Conservation (phyloP, 2,329 filamentous ascomycete species). For the Alternaria gaisen region DNA sequence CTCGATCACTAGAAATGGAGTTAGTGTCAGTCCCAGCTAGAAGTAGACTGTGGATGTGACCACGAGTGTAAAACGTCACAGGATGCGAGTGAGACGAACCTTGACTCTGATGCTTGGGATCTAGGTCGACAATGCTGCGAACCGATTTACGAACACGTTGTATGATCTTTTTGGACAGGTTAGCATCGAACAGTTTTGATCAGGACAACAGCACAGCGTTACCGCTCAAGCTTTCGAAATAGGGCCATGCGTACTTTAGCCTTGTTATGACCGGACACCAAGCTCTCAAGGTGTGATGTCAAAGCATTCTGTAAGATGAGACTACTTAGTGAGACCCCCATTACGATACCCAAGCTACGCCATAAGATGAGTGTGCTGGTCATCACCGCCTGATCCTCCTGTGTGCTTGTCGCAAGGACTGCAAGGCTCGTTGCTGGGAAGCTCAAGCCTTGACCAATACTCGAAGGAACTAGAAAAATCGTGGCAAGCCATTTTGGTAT, state of each 20-base stretch:
- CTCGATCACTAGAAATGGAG: slow-evolving; percentile 43
- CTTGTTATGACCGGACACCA: slow-evolving; percentile 68
- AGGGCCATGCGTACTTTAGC: slow-evolving; percentile 50
- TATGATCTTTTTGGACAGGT: slow-evolving; percentile 49
- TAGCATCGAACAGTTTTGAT: slow-evolving; percentile 1
- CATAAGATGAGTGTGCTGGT: slow-evolving; percentile 76
- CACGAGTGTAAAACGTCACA: too few relatives aligned
- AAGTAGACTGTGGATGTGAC: neutral
- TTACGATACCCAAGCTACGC: slow-evolving; percentile 74
- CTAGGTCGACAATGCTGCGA: slow-evolving; percentile 57
- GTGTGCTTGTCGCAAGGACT: slow-evolving; percentile 53
- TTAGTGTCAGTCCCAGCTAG: slow-evolving; percentile 36
- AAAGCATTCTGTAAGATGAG: slow-evolving; percentile 78
- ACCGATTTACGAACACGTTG: slow-evolving; percentile 61
- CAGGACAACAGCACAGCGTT: neutral
- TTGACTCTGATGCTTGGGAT: slow-evolving; percentile 57
- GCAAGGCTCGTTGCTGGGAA: slow-evolving; percentile 55
- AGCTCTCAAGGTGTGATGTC: slow-evolving; percentile 64
- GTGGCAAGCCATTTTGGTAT: slow-evolving; percentile 55
- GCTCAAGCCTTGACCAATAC: slow-evolving; percentile 53
- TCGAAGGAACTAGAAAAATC: slow-evolving; percentile 51
- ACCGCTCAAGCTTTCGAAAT: neutral
- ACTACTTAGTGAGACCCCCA: slow-evolving; percentile 76
- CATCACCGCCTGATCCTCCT: slow-evolving; percentile 58
- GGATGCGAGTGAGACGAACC: slow-evolving; percentile 42